These are phyloP conservation scores for Ogataea kodamae DNA, from an alignment of 805 yeast species.

Conservation along the genomic window DNA sequence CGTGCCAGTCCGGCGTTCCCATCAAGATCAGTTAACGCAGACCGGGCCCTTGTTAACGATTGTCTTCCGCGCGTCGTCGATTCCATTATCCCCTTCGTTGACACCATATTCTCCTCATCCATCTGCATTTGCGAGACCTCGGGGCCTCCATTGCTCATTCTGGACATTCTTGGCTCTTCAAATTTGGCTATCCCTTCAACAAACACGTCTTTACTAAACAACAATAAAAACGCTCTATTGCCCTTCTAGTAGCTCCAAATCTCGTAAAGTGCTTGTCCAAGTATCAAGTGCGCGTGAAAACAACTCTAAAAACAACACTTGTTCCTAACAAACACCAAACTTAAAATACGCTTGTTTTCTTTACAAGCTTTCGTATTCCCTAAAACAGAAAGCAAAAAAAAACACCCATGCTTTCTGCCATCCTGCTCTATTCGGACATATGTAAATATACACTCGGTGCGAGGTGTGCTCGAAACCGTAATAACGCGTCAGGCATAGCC, in stretches of 20 bases:
- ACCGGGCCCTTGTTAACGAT: slow-evolving; percentile 23
- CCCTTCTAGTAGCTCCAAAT: too few relatives aligned
- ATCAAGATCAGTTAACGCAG: slow-evolving; percentile 30
- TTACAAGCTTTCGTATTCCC: slow-evolving; percentile 18
- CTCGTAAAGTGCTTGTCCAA: too few relatives aligned
- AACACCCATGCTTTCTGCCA: slow-evolving; percentile 21
- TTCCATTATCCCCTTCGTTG: slow-evolving; percentile 13
- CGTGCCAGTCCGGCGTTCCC: slow-evolving; percentile 17
- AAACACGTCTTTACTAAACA: slow-evolving; percentile 5
- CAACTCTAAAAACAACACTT: slow-evolving; percentile 2
- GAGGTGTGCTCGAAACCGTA: too few relatives aligned
- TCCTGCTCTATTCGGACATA: slow-evolving; percentile 21
- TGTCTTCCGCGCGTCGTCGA: slow-evolving; percentile 15
- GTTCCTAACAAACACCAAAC: slow-evolving; percentile 9
- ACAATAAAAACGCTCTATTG: too few relatives aligned
- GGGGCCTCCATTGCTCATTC: slow-evolving; percentile 9
- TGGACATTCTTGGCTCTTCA: slow-evolving; percentile 2
- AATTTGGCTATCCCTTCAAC: slow-evolving; percentile 6
- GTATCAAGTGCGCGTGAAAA: too few relatives aligned
- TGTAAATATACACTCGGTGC: slow-evolving; percentile 20
- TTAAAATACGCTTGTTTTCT: slow-evolving; percentile 18
- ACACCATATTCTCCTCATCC: slow-evolving; percentile 29
- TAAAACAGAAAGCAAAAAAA: slow-evolving; percentile 15
- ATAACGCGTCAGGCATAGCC: slow-evolving; percentile 23
- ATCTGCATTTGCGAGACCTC: slow-evolving; percentile 29